Evolutionary conservation across 352 stramenopile genomes (phyloP).

Genomic region (Globisporangium acanthophoron): DNA sequence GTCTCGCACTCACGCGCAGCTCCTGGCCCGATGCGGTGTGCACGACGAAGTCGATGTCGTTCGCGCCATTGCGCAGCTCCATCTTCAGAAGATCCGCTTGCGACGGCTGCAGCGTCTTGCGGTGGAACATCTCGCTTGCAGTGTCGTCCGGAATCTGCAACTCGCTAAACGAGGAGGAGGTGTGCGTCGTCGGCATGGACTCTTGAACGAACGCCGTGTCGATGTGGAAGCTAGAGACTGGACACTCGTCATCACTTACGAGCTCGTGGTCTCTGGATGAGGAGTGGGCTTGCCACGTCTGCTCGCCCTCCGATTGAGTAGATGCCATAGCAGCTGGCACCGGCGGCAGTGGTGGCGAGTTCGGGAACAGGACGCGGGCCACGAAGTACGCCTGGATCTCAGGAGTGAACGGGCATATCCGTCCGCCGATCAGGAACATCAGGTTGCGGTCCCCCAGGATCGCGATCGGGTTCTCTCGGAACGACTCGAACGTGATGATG

Average conservation of each 20-base stretch:
- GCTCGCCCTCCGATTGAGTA: conserved; percentile 1
- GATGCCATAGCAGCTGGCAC: conserved; percentile 1
- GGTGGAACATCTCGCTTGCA: conserved; percentile 25
- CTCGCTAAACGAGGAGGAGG: background rate
- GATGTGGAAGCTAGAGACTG: background rate
- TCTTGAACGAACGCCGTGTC: conserved; percentile 5
- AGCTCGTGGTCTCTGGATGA: background rate
- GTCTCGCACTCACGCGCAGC: conserved; percentile 41
- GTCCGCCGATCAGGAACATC: conserved; percentile 57
- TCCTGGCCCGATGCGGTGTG: conserved; percentile 13
- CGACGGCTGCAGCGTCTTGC: conserved; percentile 58
- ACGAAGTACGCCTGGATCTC: conserved; percentile 64
- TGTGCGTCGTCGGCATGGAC: background rate
- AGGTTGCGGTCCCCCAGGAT: conserved; percentile 52
- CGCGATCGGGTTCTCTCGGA: conserved; percentile 31
- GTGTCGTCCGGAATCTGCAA: conserved; percentile 2
- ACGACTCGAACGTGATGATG: conserved; percentile 60
- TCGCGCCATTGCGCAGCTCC: conserved; percentile 48
- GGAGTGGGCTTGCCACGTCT: background rate
- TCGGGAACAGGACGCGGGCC: conserved; percentile 62
- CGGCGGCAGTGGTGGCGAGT: conserved; percentile 35
- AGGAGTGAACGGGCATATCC: conserved; percentile 44
- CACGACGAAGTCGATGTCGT: conserved; percentile 70
- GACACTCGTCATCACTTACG: background rate
- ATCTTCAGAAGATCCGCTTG: conserved; percentile 58